Percentiles rank a stretch among this genome's conserved stretches.
phyloP scores from a whole-genome alignment of 2,329 filamentous ascomycete genomes.

The Diaporthe humulicola region DNA sequence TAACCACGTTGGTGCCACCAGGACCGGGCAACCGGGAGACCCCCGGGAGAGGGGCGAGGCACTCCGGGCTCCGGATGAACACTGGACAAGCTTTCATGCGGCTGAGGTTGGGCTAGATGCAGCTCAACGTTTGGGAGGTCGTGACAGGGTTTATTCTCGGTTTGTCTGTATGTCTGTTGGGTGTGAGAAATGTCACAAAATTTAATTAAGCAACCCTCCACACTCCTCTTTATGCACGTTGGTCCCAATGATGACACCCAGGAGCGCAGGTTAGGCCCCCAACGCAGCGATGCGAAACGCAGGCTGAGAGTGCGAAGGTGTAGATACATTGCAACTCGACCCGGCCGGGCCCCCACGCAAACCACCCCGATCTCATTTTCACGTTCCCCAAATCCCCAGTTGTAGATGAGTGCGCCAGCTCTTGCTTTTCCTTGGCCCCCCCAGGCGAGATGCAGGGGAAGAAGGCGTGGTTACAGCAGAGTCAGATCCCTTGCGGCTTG shows the following conservation, averaged over 20 bases:
- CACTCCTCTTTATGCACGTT: neutral
- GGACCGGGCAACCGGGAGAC: neutral
- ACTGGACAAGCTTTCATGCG: slow-evolving; percentile 3
- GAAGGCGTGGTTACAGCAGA: slow-evolving; percentile 16
- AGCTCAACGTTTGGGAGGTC: neutral
- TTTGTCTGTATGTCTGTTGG: neutral
- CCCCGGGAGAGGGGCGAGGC: neutral
- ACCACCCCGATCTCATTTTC: too few species aligned
- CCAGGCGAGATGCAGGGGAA: neutral
- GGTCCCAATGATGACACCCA: neutral
- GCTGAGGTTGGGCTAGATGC: neutral
- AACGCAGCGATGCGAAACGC: neutral
- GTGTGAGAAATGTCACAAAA: neutral
- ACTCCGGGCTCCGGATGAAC: neutral
- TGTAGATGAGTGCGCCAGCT: neutral
- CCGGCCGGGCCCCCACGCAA: too few species aligned
- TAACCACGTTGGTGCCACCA: neutral
- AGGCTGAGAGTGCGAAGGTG: neutral
- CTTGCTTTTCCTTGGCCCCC: neutral
- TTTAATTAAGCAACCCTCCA: neutral
- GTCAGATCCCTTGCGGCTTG: slow-evolving; percentile 12
- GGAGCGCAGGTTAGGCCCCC: neutral
- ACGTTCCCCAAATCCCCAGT: neutral
- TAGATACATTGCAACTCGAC: too few species aligned
- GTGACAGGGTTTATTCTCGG: neutral